Percentiles rank a stretch among this genome's conserved stretches.
Evolutionary conservation across 768 basidiomycete species (phyloP).

Genomic region (Auriculariales sp.): DNA sequence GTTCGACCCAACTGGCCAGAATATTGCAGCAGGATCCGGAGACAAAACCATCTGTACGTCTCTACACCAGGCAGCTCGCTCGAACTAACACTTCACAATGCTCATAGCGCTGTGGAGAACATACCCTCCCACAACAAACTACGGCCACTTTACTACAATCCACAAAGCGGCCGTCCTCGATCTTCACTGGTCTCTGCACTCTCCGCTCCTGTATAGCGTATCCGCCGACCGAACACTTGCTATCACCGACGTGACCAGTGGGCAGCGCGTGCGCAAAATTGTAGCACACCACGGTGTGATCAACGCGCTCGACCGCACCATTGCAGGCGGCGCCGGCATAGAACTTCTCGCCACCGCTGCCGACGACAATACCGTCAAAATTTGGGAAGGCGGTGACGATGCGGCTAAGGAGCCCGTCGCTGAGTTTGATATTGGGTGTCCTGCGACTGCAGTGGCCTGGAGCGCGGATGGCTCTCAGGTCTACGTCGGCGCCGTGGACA

Average conservation of each 20-base stretch:
- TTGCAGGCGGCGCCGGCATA: conserved; percentile 68
- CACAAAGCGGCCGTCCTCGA: conserved; percentile 89
- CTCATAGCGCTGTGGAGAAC: conserved; percentile 79
- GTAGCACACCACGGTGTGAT: conserved; percentile 85
- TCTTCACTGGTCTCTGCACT: conserved; percentile 75
- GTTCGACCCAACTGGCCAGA: conserved; percentile 89
- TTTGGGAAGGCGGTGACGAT: conserved; percentile 84
- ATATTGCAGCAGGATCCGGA: conserved; percentile 81
- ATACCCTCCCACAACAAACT: conserved; percentile 86
- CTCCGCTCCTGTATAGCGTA: conserved; percentile 63
- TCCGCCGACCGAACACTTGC: conserved; percentile 78
- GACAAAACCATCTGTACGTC: conserved; percentile 82
- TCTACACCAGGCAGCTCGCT: neutral
- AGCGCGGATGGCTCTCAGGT: conserved; percentile 79
- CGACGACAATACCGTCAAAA: conserved; percentile 81
- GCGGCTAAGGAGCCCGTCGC: conserved; percentile 58
- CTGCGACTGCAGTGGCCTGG: conserved; percentile 87
- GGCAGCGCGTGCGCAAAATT: conserved; percentile 66
- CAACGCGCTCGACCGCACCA: conserved; percentile 76
- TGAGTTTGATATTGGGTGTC: conserved; percentile 74
- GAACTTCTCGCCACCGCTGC: conserved; percentile 81
- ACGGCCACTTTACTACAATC: conserved; percentile 65
- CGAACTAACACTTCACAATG: neutral
- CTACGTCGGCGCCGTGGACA: conserved; percentile 88
- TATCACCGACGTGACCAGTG: conserved; percentile 69